These are phyloP conservation scores for Albophoma yamanashiensis DNA, from an alignment of 2,329 filamentous ascomycete species.

Conservation along the genomic window DNA sequence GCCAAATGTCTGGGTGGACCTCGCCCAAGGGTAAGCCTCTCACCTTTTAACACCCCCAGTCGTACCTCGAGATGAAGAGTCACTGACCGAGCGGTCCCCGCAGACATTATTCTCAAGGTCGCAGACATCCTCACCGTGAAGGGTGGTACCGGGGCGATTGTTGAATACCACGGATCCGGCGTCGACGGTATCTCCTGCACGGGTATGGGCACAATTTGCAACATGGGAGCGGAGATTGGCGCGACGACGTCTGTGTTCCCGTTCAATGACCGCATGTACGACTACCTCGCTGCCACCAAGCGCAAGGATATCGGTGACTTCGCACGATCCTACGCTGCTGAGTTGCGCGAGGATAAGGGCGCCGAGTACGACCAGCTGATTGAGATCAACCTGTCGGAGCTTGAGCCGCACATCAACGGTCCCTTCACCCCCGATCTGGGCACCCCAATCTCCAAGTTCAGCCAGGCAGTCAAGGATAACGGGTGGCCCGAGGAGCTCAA, in stretches of 20 bases:
- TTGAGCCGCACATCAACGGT: constrained; percentile 95
- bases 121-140: constrained; percentile 85
- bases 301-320: constrained; percentile 85
- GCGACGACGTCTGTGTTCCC: constrained; percentile 96
- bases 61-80: neutral
- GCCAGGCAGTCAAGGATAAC: constrained; percentile 70
- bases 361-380: constrained; percentile 87
- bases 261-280: constrained; percentile 85
- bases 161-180: constrained; percentile 81
- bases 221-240: constrained; percentile 86
- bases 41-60: neutral
- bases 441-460: constrained; percentile 84
- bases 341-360: constrained; percentile 53
- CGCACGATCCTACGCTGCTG: constrained; percentile 65
- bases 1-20: constrained; percentile 79
- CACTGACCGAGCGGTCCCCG: neutral
- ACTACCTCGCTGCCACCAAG: constrained; percentile 89
- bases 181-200: constrained; percentile 83
- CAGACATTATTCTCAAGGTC: constrained; percentile 78
- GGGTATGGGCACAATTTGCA: constrained; percentile 84
- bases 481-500: constrained; percentile 86
- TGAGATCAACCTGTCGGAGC: constrained; percentile 76
- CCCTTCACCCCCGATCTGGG: constrained; percentile 94
- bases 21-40: constrained; percentile 54
- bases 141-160: constrained; percentile 86